Evolutionary conservation across 2,329 filamentous ascomycete genomes (phyloP).

Genomic region (Elsinoe australis): DNA sequence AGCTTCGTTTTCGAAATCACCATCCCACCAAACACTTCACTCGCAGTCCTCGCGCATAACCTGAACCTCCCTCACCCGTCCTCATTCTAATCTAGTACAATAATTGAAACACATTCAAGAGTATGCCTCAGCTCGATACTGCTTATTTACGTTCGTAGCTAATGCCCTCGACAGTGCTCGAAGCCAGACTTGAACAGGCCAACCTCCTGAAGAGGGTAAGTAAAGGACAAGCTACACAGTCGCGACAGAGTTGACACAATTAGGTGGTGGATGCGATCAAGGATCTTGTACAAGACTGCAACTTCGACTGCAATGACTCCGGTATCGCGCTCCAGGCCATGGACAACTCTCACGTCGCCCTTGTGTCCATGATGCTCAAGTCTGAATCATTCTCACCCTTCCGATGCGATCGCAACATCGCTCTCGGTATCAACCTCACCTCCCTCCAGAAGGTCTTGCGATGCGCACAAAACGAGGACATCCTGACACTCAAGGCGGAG

Average conservation of each 20-base stretch:
- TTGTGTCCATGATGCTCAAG: constrained; percentile 98
- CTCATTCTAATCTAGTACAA: too few relatives aligned
- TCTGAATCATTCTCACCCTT: constrained; percentile 89
- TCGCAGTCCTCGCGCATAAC: too few relatives aligned
- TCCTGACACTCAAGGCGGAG: constrained; percentile 93
- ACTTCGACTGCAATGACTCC: constrained; percentile 99
- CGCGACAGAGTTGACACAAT: constrained; percentile 21
- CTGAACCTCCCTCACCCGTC: too few relatives aligned
- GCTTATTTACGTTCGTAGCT: too few relatives aligned
- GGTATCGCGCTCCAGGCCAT: constrained; percentile 97
- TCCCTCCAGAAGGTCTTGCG: constrained; percentile 96
- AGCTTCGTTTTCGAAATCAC: too few relatives aligned
- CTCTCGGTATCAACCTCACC: constrained; percentile 91
- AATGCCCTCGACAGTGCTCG: constrained; percentile 86
- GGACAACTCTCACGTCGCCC: constrained; percentile 99
- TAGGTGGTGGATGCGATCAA: constrained; percentile 98
- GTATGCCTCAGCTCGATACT: background rate
- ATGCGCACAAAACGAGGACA: constrained; percentile 87
- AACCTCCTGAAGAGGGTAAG: constrained; percentile 86
- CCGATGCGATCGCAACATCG: constrained; percentile 98
- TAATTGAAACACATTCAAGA: background rate
- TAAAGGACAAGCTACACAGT: background rate
- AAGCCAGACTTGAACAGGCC: constrained; percentile 94
- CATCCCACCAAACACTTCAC: too few relatives aligned
- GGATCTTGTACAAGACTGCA: constrained; percentile 98